Base-by-base conservation (phyloP, 2,329 filamentous ascomycete genomes). In the Colletotrichum musae region DNA sequence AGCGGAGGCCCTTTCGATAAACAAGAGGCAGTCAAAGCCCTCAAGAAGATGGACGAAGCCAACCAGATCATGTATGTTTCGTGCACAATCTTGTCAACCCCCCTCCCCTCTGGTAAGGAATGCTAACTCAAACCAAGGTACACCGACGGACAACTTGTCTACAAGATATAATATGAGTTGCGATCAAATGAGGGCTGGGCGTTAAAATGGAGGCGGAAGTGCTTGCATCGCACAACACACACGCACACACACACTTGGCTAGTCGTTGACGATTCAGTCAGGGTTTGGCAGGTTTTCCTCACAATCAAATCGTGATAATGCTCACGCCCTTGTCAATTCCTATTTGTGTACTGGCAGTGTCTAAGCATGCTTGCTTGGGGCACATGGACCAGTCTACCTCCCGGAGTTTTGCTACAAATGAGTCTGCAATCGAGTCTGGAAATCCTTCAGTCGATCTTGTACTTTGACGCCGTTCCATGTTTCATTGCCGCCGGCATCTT, bases 61-160 rank as follows among this genome's bases (percentile, higher is more conserved):
- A 98, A 98, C 80, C 91, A 95, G 84, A 91, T 99, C 77, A 99
- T 99, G 95, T 95, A 84, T 88, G 93, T 90, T 64, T 57, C 10
- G 7, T 36, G 32, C 32, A 36, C 32, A 16, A 43, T 21, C 36
- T 36, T 10, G 16, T 32, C 52, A n/a, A 43, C 54, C 13, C 7
- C 32, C n/a, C 16, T 26, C 9, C 15, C 18, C 47, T 15, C 4
- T 2, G 5, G 16, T 24, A 28, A 16, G 24, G 18, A 6, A 6
- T 9, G 39, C 58, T 64, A 64, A 71, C 41, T 18, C 21, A 28
- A 36, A 58, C 70, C 77, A 64, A 89, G 86, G 87, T 87, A 86
- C 72, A 84, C 86, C 12, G 86, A 86, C 75, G 91, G 91, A 50
- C 87, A 92, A 58, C 83, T 91, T 70, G 89, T 93, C 52, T 93